Conservation (phyloP, 140 eudicot species). For the Stevia rebaudiana region DNA sequence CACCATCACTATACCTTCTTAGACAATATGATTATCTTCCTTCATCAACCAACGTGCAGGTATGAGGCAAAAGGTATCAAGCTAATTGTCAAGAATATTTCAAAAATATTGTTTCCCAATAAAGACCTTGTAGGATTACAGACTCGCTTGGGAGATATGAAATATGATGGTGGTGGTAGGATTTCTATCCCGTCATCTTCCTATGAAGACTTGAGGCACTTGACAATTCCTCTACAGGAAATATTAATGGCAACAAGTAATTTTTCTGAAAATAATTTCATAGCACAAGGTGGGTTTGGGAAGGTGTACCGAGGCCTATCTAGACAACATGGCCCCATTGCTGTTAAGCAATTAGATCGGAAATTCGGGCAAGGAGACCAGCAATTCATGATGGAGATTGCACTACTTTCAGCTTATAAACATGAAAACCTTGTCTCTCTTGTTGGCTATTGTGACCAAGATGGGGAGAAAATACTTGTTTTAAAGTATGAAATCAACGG, state of each 20-base stretch:
- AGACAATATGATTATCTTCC: background rate
- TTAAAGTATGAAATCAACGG: conserved; percentile 19
- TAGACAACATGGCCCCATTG: background rate
- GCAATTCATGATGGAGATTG: conserved; percentile 24
- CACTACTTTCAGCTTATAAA: conserved; percentile 17
- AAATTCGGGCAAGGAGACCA: conserved; percentile 10
- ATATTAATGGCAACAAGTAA: conserved; percentile 18
- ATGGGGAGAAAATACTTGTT: conserved; percentile 29
- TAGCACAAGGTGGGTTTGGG: conserved; percentile 25
- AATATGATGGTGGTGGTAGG: conserved; percentile 1
- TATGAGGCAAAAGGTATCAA: conserved; percentile 1
- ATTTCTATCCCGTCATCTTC: background rate
- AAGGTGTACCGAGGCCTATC: conserved; percentile 20
- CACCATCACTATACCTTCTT: too few relatives aligned
- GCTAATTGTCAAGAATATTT: conserved; percentile 6
- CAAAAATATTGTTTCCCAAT: background rate
- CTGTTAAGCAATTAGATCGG: conserved; percentile 6
- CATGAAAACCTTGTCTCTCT: conserved; percentile 28
- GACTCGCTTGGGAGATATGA: conserved; percentile 12
- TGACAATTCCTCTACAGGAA: conserved; percentile 8
- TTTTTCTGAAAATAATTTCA: background rate
- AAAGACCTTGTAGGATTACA: conserved; percentile 11
- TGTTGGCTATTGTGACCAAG: conserved; percentile 17
- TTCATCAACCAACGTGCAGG: background rate
- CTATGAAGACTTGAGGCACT: background rate